Percentiles rank a stretch among this genome's conserved stretches.
Evolutionary conservation across 192 early-diverging fungal species (phyloP).

Genomic region (Helicostylum pulchrum): DNA sequence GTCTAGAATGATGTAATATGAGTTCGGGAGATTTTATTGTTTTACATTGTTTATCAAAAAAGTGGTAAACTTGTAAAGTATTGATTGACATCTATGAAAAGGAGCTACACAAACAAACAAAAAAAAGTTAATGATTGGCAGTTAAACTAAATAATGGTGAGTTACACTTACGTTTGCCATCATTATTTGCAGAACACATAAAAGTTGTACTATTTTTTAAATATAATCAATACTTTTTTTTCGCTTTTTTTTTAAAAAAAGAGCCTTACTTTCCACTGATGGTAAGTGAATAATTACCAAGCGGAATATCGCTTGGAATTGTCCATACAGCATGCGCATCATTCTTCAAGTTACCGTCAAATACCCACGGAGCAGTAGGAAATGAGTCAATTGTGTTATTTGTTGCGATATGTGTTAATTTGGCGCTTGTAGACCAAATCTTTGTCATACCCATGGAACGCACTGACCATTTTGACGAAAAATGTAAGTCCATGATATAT

Average conservation of each 20-base stretch:
- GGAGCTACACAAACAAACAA: not conserved
- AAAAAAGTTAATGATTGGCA: not conserved
- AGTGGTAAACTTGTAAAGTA: not conserved
- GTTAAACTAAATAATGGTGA: no score
- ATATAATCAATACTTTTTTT: not conserved
- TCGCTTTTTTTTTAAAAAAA: not conserved
- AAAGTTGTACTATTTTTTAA: not conserved
- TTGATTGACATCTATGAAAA: slow-evolving; percentile 1
- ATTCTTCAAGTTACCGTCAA: no score
- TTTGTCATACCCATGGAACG: slow-evolving; percentile 7
- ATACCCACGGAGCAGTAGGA: not conserved
- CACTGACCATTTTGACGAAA: not conserved
- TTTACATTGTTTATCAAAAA: no score
- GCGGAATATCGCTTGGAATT: slow-evolving; percentile 10
- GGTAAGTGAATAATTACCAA: not conserved
- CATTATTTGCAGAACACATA: slow-evolving; percentile 2
- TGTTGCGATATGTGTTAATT: not conserved
- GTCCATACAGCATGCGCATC: slow-evolving; percentile 1
- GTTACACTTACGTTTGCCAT: slow-evolving; percentile 1
- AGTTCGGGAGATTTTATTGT: no score
- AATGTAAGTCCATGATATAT: no score
- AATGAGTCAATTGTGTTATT: not conserved
- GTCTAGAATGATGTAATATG: no score
- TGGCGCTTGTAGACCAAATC: not conserved
- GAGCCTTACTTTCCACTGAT: slow-evolving; percentile 7